Base-by-base conservation (phyloP, 352 stramenopile genomes). In the Globisporangium nodosum region DNA sequence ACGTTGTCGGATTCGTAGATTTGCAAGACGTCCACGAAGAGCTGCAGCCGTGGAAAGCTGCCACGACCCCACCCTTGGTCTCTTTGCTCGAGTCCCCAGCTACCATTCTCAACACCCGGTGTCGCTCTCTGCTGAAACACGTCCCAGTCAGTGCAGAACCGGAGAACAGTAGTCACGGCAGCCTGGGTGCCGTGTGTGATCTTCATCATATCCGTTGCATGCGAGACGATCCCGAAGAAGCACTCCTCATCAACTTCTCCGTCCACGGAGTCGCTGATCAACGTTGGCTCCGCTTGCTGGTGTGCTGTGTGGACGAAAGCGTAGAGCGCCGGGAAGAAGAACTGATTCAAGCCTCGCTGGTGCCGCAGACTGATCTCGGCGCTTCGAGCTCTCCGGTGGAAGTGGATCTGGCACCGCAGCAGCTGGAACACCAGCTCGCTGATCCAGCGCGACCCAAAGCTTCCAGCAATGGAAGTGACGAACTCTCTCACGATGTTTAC, bases 311-410 rank as follows among this genome's bases (percentile, higher is more conserved):
- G 24, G 15, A 67, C 24, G n/a, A 18, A 33, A 4, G 35, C 33
- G 1, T 16, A 60, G 16, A 81, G 51, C 1, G 64, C 67, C 49
- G 74, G 71, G 49, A 79, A 81, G n/a, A 83, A 47, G 35, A 79
- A 42, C 9, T 21, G 64, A 30, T 40, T 69, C 15, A 77, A 21
- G 21, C 69, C 74, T 61, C 60, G 71, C 20, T 49, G 55, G 39
- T 49, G 47, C 12, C 11, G n/a, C 1, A 60, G 24, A 6, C 30
- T 27, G 8, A 42, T 21, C 12, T 58, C 49, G 21, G 40, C 52
- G 12, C 24, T 47, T 46, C 56, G 52, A 13, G 49, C 49, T 24
- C 56, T 56, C 15, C 16, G 40, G 11, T 21, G 5, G 33, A 12
- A 6, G 7, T 48, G 1, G 8, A 48, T 43, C 37, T 54, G 49